Base-by-base conservation (phyloP, 768 basidiomycete genomes). In the Rhodosporidiobolus sp. region DNA sequence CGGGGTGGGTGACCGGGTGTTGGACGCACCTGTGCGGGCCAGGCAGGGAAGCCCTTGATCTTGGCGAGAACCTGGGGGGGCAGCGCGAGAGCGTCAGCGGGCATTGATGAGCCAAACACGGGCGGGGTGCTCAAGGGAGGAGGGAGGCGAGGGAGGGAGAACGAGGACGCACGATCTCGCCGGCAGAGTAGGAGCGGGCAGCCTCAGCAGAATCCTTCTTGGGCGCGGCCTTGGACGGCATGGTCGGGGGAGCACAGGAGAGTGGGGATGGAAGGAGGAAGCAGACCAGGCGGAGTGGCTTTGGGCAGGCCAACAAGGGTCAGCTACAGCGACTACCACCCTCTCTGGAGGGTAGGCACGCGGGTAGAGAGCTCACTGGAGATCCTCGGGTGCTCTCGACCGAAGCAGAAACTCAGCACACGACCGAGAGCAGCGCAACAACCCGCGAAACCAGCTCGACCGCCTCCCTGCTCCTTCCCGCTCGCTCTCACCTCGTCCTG, bases 21-120 rank as follows among this genome's bases (percentile, higher is more conserved):
- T n/a, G 53, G 26, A 26, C 91, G 82, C 80, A 95, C 95, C 84
- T 91, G 90, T 80, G 88, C 92, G 65, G 94, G 96, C 96, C 96
- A 99, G 8, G 90, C 86, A 3, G 96, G 93, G 83, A 85, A 97
- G 17, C 95, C 96, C 70, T 91, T 91, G 80, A 99, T 83, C 84
- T 95, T 94, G 34, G 87, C 93, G 72, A 97, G 87, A 50, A 98
- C 92, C 77, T 76, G 59, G 17, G 11, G 11, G 6, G 20, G 1
- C 9, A 19, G 9, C 19, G n/a, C 12, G 8, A 19, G 12, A 24
- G 60, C 26, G n/a, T 62, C 12, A 43, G 45, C 24, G 22, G 22
- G 30, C 12, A 43, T 32, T 8, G 24, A 4, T 1, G 53, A 8
- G 28, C 24, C 16, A 43, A 28, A 30, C 34, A 32, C 34, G 30